phyloP scores from a whole-genome alignment of 31 red algal genomes.

The Asparagopsis taxiformis region DNA sequence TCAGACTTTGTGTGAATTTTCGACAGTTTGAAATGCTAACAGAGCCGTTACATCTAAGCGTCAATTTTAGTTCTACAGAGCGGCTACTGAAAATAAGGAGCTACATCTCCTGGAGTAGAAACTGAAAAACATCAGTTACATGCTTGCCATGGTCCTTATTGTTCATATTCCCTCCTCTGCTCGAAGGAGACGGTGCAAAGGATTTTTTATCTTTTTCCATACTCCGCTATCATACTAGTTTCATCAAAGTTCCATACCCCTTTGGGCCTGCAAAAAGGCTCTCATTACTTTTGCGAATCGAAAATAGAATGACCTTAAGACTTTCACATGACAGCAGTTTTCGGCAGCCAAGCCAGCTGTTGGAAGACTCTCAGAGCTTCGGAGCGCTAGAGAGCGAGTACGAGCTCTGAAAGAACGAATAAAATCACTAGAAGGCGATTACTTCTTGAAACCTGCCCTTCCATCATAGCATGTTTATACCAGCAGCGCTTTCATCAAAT shows the following conservation, averaged over 20 bases:
- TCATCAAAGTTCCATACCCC: background rate
- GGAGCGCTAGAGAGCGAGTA: background rate
- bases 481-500: too few relatives aligned
- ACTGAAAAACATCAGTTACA: background rate
- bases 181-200: background rate
- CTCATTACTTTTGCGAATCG: background rate
- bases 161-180: background rate
- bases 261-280: background rate
- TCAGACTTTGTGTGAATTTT: too few relatives aligned
- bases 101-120: background rate
- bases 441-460: background rate
- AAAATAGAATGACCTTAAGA: background rate
- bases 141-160: background rate
- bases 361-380: background rate
- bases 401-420: background rate
- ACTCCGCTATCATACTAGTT: background rate
- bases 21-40: too few relatives aligned
- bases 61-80: too few relatives aligned
- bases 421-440: background rate
- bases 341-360: background rate
- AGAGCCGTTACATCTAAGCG: too few relatives aligned
- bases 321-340: background rate
- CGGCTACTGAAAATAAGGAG: background rate
- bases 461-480: background rate
- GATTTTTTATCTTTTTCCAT: background rate